Evolutionary conservation across 2,329 filamentous ascomycete genomes (phyloP).

Genomic region (Leptographium wingfieldii): DNA sequence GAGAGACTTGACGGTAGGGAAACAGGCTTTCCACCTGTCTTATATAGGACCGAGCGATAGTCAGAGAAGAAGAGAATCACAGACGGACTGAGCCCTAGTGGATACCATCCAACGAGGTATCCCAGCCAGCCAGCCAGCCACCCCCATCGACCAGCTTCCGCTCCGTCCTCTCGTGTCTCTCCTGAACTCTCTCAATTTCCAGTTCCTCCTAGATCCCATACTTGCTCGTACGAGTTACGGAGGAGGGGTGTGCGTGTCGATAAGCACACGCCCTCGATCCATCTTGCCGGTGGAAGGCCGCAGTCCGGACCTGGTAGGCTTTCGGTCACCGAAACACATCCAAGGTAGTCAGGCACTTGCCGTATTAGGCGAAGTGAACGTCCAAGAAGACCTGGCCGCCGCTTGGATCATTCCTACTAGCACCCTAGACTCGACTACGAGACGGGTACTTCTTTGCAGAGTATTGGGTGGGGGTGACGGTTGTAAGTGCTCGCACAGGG

Average conservation of each 20-base stretch:
- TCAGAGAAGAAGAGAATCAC: background rate
- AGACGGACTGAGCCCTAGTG: background rate
- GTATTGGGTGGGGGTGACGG: background rate
- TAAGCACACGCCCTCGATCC: conserved; percentile 16
- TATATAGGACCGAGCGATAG: background rate
- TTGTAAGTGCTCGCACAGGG: background rate
- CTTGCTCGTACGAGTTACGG: background rate
- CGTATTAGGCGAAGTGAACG: conserved; percentile 18
- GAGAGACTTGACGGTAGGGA: background rate
- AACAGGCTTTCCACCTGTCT: background rate
- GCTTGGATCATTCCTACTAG: background rate
- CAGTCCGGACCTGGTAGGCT: conserved; percentile 23
- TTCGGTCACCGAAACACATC: conserved; percentile 33
- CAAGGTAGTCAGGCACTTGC: conserved; percentile 24
- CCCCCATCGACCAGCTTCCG: background rate
- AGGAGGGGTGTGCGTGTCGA: conserved; percentile 6
- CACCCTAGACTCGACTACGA: background rate
- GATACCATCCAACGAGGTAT: conserved; percentile 6
- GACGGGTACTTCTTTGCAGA: background rate
- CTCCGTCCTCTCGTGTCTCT: background rate
- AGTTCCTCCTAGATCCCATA: background rate
- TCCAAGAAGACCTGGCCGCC: background rate
- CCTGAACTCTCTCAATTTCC: background rate
- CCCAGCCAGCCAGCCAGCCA: conserved; percentile 16
- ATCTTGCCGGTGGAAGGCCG: conserved; percentile 18